These are phyloP conservation scores for Pecoramyces ruminantium DNA, from an alignment of 192 early-diverging fungal species.

Conservation along the genomic window DNA sequence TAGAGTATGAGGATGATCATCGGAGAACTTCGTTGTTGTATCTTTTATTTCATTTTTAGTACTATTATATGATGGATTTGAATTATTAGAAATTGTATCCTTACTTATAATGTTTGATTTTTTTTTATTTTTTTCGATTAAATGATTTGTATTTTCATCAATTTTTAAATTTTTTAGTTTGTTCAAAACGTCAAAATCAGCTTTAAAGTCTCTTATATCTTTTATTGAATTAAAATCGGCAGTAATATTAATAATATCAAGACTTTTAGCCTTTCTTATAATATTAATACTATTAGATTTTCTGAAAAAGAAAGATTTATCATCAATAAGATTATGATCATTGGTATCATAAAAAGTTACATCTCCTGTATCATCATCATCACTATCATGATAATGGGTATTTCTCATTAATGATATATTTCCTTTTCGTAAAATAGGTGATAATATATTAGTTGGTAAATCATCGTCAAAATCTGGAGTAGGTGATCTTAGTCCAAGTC, in stretches of 20 bases:
- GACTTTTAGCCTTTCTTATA: background rate
- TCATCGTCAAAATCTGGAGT: background rate
- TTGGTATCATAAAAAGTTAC: background rate
- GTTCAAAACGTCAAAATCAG: background rate
- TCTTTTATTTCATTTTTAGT: no score
- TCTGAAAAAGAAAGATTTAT: background rate
- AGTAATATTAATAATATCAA: no score
- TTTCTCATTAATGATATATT: background rate
- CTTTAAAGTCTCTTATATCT: no score
- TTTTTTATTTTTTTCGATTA: no score
- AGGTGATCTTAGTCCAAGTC: background rate
- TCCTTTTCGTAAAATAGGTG: background rate
- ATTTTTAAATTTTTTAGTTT: background rate
- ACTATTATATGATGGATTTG: no score
- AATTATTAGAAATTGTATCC: no score
- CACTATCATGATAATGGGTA: background rate
- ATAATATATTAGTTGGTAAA: background rate
- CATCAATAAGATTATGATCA: background rate
- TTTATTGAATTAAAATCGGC: no score
- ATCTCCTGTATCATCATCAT: background rate
- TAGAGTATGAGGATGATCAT: no score
- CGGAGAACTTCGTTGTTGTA: no score
- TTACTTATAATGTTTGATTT: no score
- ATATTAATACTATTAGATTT: background rate
- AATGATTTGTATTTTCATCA: no score